phyloP scores from a whole-genome alignment of 169 alveolate genomes.

The Cardiosporidium cionae region DNA sequence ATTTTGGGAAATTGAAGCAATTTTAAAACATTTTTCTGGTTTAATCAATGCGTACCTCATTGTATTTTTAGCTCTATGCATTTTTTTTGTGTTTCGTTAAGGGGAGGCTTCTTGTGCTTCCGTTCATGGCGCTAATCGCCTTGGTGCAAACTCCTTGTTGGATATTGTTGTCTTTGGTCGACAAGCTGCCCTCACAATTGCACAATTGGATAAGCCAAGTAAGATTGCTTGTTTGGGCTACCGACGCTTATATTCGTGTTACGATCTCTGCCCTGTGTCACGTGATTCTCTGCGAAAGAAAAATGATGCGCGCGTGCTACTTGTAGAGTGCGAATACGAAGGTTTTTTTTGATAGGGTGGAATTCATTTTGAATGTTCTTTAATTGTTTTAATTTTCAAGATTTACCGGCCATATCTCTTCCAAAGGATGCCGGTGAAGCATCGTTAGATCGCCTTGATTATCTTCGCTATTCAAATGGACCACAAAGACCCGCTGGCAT shows the following conservation, averaged over 20 bases:
- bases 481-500: slow-evolving; percentile 63
- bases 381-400: background rate
- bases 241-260: background rate
- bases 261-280: background rate
- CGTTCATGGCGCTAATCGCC: slow-evolving; percentile 97
- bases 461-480: slow-evolving; percentile 65
- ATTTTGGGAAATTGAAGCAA: background rate
- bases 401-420: slow-evolving; percentile 12
- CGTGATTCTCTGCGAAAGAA: background rate
- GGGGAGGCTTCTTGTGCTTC: slow-evolving; percentile 98
- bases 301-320: too few relatives aligned
- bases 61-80: slow-evolving; percentile 31
- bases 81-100: too few relatives aligned
- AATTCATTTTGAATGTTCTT: background rate
- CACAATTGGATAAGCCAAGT: slow-evolving; percentile 72
- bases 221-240: background rate
- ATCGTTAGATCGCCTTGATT: slow-evolving; percentile 60
- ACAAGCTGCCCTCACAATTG: slow-evolving; percentile 84
- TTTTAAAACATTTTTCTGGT: too few relatives aligned
- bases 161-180: slow-evolving; percentile 95
- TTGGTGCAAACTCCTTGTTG: slow-evolving; percentile 94
- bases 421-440: slow-evolving; percentile 67
- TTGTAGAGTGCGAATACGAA: background rate
- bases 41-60: background rate
- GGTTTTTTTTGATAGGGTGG: background rate